Percentiles rank a stretch among this genome's conserved stretches.
phyloP scores from a whole-genome alignment of 2,329 filamentous ascomycete species.

The Pleomassaria siparia region DNA sequence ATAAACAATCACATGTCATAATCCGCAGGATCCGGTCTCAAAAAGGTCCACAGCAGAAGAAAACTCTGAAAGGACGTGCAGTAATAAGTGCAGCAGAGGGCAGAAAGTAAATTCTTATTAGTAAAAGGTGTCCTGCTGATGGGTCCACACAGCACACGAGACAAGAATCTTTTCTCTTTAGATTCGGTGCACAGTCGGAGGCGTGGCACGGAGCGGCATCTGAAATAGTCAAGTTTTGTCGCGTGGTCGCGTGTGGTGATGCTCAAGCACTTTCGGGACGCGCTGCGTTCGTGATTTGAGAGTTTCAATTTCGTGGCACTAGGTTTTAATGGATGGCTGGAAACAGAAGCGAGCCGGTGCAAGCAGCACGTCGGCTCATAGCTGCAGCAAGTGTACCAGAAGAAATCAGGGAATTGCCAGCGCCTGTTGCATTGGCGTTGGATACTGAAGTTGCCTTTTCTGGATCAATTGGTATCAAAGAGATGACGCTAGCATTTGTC shows the following conservation, averaged over 20 bases:
- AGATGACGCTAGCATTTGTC: constrained; percentile 17
- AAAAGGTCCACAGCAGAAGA: constrained; percentile 14
- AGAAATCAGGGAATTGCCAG: constrained; percentile 27
- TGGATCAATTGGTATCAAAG: constrained; percentile 12
- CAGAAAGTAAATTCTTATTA: too few relatives aligned
- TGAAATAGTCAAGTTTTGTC: constrained; percentile 30
- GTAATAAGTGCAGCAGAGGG: constrained; percentile 16
- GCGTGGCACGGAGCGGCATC: constrained; percentile 27
- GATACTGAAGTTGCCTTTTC: constrained; percentile 23
- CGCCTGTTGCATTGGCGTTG: constrained; percentile 22
- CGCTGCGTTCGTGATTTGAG: constrained; percentile 36
- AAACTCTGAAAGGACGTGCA: constrained; percentile 26
- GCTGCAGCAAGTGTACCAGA: constrained; percentile 24
- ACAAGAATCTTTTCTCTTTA: constrained; percentile 21
- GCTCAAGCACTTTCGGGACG: constrained; percentile 32
- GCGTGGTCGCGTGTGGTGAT: constrained; percentile 34
- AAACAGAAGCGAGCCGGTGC: constrained; percentile 19
- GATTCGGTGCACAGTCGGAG: constrained; percentile 19
- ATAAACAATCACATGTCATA: constrained; percentile 6
- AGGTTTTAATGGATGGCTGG: not conserved
- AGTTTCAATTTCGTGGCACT: constrained; percentile 19
- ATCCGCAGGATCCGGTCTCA: not conserved
- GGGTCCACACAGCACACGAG: constrained; percentile 27
- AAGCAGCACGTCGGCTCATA: constrained; percentile 32
- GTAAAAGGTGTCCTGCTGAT: constrained; percentile 14